Evolutionary conservation across 2,329 filamentous ascomycete genomes (phyloP).

Genomic region (Xylariaceae sp.): DNA sequence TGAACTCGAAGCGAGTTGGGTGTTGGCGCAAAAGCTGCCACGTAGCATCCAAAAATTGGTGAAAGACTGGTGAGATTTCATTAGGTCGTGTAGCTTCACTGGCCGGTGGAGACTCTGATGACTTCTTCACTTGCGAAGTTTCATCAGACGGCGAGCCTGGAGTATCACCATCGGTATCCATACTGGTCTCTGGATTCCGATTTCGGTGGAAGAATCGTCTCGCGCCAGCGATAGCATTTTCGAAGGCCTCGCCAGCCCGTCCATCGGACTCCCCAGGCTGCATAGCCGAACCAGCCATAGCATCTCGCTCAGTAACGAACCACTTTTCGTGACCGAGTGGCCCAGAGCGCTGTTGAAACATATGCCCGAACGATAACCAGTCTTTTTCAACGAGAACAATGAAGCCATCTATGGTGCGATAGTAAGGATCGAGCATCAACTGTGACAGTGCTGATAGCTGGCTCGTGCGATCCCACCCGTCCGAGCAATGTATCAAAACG

Average conservation of each 20-base stretch:
- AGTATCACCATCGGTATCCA: slow-evolving; percentile 54
- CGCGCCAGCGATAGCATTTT: slow-evolving; percentile 83
- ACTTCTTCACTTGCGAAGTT: slow-evolving; percentile 41
- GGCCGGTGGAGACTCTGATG: slow-evolving; percentile 53
- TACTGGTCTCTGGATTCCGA: slow-evolving; percentile 62
- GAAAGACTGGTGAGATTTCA: slow-evolving; percentile 94
- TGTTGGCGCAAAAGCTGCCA: slow-evolving; percentile 89
- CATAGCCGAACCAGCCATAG: slow-evolving; percentile 67
- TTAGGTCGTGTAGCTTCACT: slow-evolving; percentile 77
- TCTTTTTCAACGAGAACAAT: slow-evolving; percentile 96
- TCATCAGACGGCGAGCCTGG: slow-evolving; percentile 38
- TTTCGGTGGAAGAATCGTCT: slow-evolving; percentile 90
- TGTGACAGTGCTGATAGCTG: slow-evolving; percentile 92
- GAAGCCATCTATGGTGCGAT: slow-evolving; percentile 91
- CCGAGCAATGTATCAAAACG: slow-evolving; percentile 95
- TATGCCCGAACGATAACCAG: slow-evolving; percentile 96
- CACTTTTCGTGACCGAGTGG: slow-evolving; percentile 90
- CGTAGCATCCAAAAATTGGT: slow-evolving; percentile 94
- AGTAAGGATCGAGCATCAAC: slow-evolving; percentile 94
- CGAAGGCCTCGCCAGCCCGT: slow-evolving; percentile 73
- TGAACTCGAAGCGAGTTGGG: slow-evolving; percentile 92
- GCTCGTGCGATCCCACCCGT: slow-evolving; percentile 97
- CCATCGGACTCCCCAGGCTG: slow-evolving; percentile 67
- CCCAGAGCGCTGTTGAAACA: slow-evolving; percentile 93
- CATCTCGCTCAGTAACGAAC: slow-evolving; percentile 88